Base-by-base conservation (phyloP, 345 rosid species). In the Populus pruinosa region DNA sequence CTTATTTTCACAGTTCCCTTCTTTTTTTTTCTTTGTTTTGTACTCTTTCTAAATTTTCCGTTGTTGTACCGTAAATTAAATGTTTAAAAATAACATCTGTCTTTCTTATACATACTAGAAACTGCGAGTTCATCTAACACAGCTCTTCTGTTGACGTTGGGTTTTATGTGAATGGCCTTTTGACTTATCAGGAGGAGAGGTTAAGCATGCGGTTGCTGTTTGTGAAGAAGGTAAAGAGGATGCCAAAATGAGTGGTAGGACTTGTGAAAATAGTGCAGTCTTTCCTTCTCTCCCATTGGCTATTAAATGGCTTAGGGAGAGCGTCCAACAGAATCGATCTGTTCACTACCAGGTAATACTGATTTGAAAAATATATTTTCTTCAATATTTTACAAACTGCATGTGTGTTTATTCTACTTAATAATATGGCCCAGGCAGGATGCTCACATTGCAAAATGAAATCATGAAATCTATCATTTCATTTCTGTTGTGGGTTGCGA, bases 251-350 rank as follows among this genome's bases (percentile, higher is more conserved):
- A 77, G 83, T 73, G 79, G 71, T 49, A 76, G 79, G 78, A 85
- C 81, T 79, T 87, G 80, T 78, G 91, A 86, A 76, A 92, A 88
- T 77, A 92, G 95, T 73, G 84, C 84, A 0, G 94, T 92, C 75
- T 93, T 96, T 78, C 84, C 97, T 80, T 92, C 99, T 71, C 92
- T 93, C 25, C 98, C 99, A 14, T 73, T 80, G 73, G 97, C 97
- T 38, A 89, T 96, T 75, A 93, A 91, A 77, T 96, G 98, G 99
- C 88, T 96, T 23, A 81, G 98, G 82, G 95, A 93, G 77, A 83
- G 71, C 62, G 91, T 88, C 73, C 86, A 84, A 49, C 89, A 85
- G 71, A 91, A 91, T 80, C 88, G 69, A 49, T 84, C 90, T 74
- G 83, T 88, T 77, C 91, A 85, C 62, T 77, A 86, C 53, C 98